Base-by-base conservation (phyloP, 345 rosid genomes). In the Eucalyptus cloeziana region DNA sequence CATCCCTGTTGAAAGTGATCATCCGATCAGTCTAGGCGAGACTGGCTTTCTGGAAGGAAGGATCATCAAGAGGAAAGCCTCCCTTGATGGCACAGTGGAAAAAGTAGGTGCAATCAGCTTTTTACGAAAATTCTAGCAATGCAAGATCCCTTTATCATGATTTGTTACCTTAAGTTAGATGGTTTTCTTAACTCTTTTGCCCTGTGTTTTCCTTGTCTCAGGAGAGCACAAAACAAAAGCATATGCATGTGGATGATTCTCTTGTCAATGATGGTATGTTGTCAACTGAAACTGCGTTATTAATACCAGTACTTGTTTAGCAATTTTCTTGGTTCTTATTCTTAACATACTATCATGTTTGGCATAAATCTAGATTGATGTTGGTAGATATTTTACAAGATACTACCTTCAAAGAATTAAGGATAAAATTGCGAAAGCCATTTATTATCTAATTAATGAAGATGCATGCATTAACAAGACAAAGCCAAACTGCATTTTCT, bases 51-150 rank as follows among this genome's bases (percentile, higher is more conserved):
- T 44, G 30, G 90, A 91, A 58, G 89, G 90, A 87, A 88, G 89
- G 51, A 79, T 93, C 37, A 86, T 92, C 85, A 97, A 97, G 91
- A 95, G 99, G 90, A 97, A 96, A 91, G 89, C 90, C 88, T 90
- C 90, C 67, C 49, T 88, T 33, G 60, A 89, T 88, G 95, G 93
- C 51, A 69, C 58, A 90, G 87, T 87, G 86, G 92, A 94, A 83
- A 93, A 30, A 87, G 99, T 96, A 92, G 86, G 95, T 91, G 37
- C 60, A 67, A 88, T 89, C 83, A 52, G 80, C 67, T 88, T 87
- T 50, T 31, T 47, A 52, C 4, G 60, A 25, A 86, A 86, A 24
- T 10, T 76, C 27, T 37, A 52, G 87, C 62, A 86, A 56, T 19
- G 43, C 44, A n/a, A 17, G 30, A 8, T 17, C 49, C 45, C 86